Evolutionary conservation across 345 rosid genomes (phyloP).

Genomic region (Pugionium cornutum): DNA sequence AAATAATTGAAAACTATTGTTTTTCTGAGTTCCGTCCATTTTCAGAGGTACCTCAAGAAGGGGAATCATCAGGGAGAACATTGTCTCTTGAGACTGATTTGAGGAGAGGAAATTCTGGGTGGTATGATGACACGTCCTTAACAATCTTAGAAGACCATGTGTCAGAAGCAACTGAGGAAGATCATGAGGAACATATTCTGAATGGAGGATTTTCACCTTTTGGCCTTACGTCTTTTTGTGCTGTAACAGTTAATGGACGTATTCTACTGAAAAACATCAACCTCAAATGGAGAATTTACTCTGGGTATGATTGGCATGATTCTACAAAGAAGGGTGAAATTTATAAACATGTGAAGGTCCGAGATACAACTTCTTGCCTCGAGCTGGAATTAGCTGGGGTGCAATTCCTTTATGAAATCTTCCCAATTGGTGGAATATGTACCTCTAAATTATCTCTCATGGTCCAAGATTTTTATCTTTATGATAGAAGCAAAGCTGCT

Average conservation of each 20-base stretch:
- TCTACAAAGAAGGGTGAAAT: constrained; percentile 39
- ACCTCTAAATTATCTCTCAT: constrained; percentile 70
- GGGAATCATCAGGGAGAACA: constrained; percentile 44
- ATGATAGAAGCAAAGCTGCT: constrained; percentile 68
- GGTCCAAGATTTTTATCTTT: constrained; percentile 69
- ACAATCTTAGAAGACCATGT: constrained; percentile 80
- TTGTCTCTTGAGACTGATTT: constrained; percentile 44
- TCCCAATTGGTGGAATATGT: constrained; percentile 60
- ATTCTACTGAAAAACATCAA: constrained; percentile 58
- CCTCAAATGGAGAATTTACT: constrained; percentile 78
- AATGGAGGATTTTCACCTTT: constrained; percentile 47
- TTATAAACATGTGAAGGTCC: constrained; percentile 39
- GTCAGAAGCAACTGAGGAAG: constrained; percentile 56
- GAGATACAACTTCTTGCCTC: constrained; percentile 62
- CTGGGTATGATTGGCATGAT: constrained; percentile 78
- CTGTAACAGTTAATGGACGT: constrained; percentile 54
- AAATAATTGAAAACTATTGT: constrained; percentile 83
- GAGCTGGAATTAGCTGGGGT: constrained; percentile 70
- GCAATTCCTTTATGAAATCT: constrained; percentile 59
- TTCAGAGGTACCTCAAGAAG: constrained; percentile 58
- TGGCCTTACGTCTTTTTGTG: constrained; percentile 43
- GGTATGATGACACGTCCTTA: constrained; percentile 64
- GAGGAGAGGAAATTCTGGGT: constrained; percentile 63
- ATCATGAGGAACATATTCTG: constrained; percentile 44
- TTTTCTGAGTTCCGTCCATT: constrained; percentile 55